A percentile compares a stretch with the other conserved stretches of the same genome.
phyloP scores from a whole-genome alignment of 768 basidiomycete species.

The Auriscalpium orientale region DNA sequence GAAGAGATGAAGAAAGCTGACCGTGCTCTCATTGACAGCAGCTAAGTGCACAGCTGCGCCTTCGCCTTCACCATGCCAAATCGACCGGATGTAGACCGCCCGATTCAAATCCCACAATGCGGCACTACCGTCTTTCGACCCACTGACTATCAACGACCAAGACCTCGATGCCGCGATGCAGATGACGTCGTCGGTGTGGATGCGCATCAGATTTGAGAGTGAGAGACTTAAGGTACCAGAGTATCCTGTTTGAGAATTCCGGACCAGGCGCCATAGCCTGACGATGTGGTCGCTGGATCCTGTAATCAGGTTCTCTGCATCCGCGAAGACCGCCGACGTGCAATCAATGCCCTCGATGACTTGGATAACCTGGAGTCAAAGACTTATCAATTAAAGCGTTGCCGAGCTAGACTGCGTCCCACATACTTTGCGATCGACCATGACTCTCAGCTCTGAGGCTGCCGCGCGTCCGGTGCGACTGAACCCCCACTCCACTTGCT shows the following conservation, averaged over 20 bases:
- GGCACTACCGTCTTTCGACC: constrained; percentile 79
- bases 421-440: constrained; percentile 54
- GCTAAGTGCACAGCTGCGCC: constrained; percentile 51
- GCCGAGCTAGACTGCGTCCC: constrained; percentile 1
- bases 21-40: constrained; percentile 81
- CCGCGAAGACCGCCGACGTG: constrained; percentile 73
- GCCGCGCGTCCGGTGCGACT: constrained; percentile 27
- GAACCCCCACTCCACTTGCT: constrained; percentile 62
- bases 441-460: constrained; percentile 49
- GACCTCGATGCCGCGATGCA: constrained; percentile 67
- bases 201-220: constrained; percentile 71
- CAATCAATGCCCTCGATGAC: constrained; percentile 68
- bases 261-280: constrained; percentile 68
- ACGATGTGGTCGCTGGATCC: constrained; percentile 76
- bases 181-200: constrained; percentile 62
- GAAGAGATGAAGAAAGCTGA: constrained; percentile 25
- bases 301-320: constrained; percentile 65
- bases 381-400: background rate
- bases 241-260: constrained; percentile 23
- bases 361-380: constrained; percentile 51
- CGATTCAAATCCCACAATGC: constrained; percentile 88
- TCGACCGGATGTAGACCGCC: constrained; percentile 71
- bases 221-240: constrained; percentile 18
- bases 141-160: constrained; percentile 81
- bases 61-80: constrained; percentile 50